A percentile compares a stretch with the other conserved stretches of the same genome.
These are phyloP conservation scores for Herpotrichia juniperi DNA, from an alignment of 2,329 filamentous ascomycete genomes.

Conservation along the genomic window DNA sequence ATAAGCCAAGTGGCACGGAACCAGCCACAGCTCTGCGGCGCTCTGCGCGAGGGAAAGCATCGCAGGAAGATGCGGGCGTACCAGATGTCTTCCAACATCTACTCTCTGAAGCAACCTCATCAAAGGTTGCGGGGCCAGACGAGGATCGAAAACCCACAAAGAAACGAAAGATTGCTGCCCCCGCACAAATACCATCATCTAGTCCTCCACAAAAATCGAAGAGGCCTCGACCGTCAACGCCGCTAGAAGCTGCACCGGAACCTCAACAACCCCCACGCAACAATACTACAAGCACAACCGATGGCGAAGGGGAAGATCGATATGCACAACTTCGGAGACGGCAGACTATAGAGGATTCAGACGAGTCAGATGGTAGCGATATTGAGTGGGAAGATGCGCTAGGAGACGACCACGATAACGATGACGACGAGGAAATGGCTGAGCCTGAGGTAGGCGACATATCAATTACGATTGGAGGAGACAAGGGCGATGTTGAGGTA, in stretches of 20 bases:
- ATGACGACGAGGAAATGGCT: conserved; percentile 26
- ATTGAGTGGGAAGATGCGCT: conserved; percentile 66
- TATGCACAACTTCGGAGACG: conserved; percentile 32
- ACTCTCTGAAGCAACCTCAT: conserved; percentile 49
- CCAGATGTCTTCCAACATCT: conserved; percentile 55
- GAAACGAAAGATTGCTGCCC: conserved; percentile 36
- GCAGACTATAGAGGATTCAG: conserved; percentile 51
- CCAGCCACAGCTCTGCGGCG: conserved; percentile 21
- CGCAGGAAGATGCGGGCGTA: conserved; percentile 35
- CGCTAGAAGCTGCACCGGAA: conserved; percentile 8
- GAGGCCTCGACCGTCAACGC: not conserved
- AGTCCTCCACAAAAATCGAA: not conserved
- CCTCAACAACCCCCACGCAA: not conserved
- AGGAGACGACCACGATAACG: conserved; percentile 29
- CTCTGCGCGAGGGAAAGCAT: conserved; percentile 24
- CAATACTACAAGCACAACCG: not conserved
- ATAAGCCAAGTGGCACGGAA: conserved; percentile 19
- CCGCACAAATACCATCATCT: not conserved
- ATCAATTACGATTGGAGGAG: conserved; percentile 48
- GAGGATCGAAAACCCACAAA: conserved; percentile 47
- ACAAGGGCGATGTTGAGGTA: conserved; percentile 25
- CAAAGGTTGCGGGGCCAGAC: conserved; percentile 33
- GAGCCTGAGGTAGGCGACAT: conserved; percentile 47
- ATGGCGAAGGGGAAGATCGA: conserved; percentile 8
- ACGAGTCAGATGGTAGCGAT: conserved; percentile 64